These are phyloP conservation scores for Gaultheria prostrata DNA, from an alignment of 148 eudicot species.

Conservation along the genomic window DNA sequence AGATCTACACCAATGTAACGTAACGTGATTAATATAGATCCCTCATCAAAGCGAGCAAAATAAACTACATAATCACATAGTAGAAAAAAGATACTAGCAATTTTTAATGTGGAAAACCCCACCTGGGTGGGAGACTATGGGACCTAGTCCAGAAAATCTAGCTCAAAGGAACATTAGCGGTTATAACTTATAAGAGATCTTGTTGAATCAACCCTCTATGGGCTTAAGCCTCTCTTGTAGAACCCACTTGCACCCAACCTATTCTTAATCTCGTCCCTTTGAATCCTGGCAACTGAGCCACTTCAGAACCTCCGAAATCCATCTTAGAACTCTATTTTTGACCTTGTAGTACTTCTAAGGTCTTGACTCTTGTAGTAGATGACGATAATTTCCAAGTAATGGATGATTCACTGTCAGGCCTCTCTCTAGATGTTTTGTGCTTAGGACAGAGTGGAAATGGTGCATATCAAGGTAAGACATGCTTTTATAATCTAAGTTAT, in stretches of 20 bases:
- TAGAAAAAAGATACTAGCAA: not conserved
- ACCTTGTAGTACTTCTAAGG: not conserved
- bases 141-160: not conserved
- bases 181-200: not conserved
- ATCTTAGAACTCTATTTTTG: not conserved
- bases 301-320: not conserved
- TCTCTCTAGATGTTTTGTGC: not conserved
- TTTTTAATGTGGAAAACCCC: not conserved
- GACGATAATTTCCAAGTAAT: not conserved
- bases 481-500: not conserved
- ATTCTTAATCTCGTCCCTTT: not conserved
- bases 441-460: not conserved
- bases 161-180: not conserved
- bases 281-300: not conserved
- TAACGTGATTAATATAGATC: not conserved
- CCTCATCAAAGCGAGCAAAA: not conserved
- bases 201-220: not conserved
- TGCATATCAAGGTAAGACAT: not conserved
- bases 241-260: not conserved
- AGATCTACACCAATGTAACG: not conserved
- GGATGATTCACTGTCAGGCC: not conserved
- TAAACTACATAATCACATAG: not conserved
- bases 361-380: not conserved
- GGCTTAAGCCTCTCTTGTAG: not conserved
- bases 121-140: not conserved